phyloP scores from a whole-genome alignment of 108 stramenopile species.

The Discostella pseudostelligera region DNA sequence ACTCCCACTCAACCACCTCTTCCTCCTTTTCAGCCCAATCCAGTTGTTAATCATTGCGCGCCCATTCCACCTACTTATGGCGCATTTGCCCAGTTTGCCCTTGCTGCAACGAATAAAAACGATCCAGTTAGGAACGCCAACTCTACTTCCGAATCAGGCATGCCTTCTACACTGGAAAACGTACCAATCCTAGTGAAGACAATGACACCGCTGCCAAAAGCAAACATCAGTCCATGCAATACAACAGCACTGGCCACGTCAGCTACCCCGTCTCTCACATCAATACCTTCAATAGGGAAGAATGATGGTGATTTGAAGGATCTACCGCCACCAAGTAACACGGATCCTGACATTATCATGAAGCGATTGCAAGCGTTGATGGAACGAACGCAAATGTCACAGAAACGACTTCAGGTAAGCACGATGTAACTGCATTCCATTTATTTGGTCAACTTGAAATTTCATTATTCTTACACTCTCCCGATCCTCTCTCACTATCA shows the following conservation, averaged over 20 bases:
- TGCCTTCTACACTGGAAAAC: too few relatives aligned
- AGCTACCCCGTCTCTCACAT: not conserved
- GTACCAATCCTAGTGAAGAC: not conserved
- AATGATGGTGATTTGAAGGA: conserved; percentile 9
- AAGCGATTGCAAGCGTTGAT: conserved; percentile 19
- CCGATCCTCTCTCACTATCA: not conserved
- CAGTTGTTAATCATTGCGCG: too few relatives aligned
- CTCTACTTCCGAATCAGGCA: too few relatives aligned
- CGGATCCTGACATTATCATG: conserved; percentile 30
- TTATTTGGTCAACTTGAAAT: not conserved
- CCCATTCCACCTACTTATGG: too few relatives aligned
- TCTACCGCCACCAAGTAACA: conserved; percentile 19
- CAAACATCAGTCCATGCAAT: not conserved
- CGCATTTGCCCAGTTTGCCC: too few relatives aligned
- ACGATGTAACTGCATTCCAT: not conserved
- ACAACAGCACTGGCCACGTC: too few relatives aligned
- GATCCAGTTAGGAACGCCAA: too few relatives aligned
- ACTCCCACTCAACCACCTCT: not conserved
- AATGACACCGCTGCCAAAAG: conserved; percentile 6
- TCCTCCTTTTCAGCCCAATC: too few relatives aligned
- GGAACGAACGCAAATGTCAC: conserved; percentile 28
- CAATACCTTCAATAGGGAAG: not conserved
- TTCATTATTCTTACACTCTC: not conserved
- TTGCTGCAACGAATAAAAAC: too few relatives aligned
- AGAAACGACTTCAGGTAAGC: conserved; percentile 23